These are phyloP conservation scores for Fusarium xyrophilum DNA, from an alignment of 2,329 filamentous ascomycete species.

Conservation along the genomic window DNA sequence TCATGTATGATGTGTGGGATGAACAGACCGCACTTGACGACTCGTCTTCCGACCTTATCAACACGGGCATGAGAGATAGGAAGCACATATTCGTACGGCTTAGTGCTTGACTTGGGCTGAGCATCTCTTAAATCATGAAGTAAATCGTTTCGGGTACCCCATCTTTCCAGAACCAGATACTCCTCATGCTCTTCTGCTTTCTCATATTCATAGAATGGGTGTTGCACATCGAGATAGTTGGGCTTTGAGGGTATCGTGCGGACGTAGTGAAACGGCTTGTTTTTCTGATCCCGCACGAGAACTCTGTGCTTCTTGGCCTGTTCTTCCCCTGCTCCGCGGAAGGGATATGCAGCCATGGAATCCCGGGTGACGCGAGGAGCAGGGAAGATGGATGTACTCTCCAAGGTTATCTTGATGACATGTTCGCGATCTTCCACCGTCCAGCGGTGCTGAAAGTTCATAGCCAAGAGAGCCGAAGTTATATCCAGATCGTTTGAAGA, in stretches of 20 bases:
- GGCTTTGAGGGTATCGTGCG: slow-evolving; percentile 55
- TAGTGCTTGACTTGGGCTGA: slow-evolving; percentile 44
- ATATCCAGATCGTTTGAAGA: slow-evolving; percentile 48
- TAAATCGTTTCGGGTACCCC: slow-evolving; percentile 65
- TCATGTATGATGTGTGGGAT: slow-evolving; percentile 76
- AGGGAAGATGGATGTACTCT: not conserved
- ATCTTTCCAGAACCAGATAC: slow-evolving; percentile 57
- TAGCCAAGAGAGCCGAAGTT: slow-evolving; percentile 53
- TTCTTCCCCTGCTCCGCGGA: slow-evolving; percentile 40
- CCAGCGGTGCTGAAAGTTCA: slow-evolving; percentile 59
- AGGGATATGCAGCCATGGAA: slow-evolving; percentile 43
- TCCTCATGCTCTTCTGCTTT: slow-evolving; percentile 52
- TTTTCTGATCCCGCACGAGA: slow-evolving; percentile 51
- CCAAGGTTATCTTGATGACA: slow-evolving; percentile 51
- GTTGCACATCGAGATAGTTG: slow-evolving; percentile 47
- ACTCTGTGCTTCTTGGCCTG: slow-evolving; percentile 28
- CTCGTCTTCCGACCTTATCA: slow-evolving; percentile 55
- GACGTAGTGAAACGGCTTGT: slow-evolving; percentile 52
- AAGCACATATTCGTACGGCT: slow-evolving; percentile 54
- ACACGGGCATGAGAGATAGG: slow-evolving; percentile 57
- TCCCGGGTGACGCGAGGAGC: slow-evolving; percentile 35
- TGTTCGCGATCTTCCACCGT: slow-evolving; percentile 48
- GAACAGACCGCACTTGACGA: slow-evolving; percentile 63
- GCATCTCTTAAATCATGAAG: slow-evolving; percentile 52
- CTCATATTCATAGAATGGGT: slow-evolving; percentile 47